Evolutionary conservation across 2,329 filamentous ascomycete genomes (phyloP).

Genomic region (Venturia oleaginea): DNA sequence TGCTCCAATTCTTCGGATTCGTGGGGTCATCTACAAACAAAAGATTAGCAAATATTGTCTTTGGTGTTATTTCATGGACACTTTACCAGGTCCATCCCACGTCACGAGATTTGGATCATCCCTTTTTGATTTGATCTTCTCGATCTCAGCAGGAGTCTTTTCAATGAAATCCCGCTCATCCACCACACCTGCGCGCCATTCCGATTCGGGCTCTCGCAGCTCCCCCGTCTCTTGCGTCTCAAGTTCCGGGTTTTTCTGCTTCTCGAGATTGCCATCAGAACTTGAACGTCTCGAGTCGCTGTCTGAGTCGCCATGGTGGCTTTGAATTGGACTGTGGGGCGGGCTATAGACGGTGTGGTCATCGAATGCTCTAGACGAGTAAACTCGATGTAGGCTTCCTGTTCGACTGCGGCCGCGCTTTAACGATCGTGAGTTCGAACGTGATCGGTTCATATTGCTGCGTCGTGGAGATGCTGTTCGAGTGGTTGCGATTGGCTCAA

Average conservation of each 20-base stretch:
- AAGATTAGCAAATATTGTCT: neutral
- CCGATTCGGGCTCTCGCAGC: conserved; percentile 1
- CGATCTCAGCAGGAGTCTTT: neutral
- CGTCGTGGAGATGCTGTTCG: neutral
- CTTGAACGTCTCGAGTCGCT: neutral
- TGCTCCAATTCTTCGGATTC: conserved; percentile 40
- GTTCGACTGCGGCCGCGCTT: neutral
- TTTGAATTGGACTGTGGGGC: neutral
- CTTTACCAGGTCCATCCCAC: conserved; percentile 32
- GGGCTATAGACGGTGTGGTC: conserved; percentile 5
- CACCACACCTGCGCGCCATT: conserved; percentile 2
- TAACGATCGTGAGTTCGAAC: conserved; percentile 10
- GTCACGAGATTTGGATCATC: conserved; percentile 25
- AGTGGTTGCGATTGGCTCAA: conserved; percentile 7
- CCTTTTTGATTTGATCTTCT: neutral
- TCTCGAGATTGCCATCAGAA: neutral
- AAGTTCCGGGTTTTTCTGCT: conserved; percentile 2
- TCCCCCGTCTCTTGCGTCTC: conserved; percentile 8
- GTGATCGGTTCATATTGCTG: neutral
- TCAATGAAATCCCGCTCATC: conserved; percentile 10
- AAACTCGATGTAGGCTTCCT: conserved; percentile 4
- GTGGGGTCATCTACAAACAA: conserved; percentile 27
- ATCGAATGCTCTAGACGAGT: conserved; percentile 11
- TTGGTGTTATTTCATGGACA: neutral
- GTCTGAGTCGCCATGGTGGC: neutral